A percentile compares a stretch with the other conserved stretches of the same genome.
Conservation (phyloP, 345 rosid genomes). For the Citrus sinensis region DVS_A1.0 CM039168.1:6996001-6996500, state of each 20-base stretch:
- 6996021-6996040: no score
- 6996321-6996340: not conserved
- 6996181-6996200: not conserved
- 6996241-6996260: not conserved
- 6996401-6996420: slow-evolving; percentile 9
- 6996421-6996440: not conserved
- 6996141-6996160: not conserved
- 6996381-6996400: not conserved
- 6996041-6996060: no score
- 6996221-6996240: not conserved
- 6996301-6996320: not conserved
- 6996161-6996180: not conserved
- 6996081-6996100: not conserved
- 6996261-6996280: not conserved
- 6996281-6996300: slow-evolving; percentile 6
- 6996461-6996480: not conserved
- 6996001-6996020: no score
- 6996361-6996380: not conserved
- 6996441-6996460: not conserved
- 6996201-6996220: slow-evolving; percentile 2
- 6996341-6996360: slow-evolving; percentile 15
- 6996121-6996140: not conserved
- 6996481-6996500: not conserved
- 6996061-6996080: no score
- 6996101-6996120: not conserved